Evolutionary conservation across 768 basidiomycete species (phyloP).

Genomic region (Pseudohyphozyma bogoriensis): DNA sequence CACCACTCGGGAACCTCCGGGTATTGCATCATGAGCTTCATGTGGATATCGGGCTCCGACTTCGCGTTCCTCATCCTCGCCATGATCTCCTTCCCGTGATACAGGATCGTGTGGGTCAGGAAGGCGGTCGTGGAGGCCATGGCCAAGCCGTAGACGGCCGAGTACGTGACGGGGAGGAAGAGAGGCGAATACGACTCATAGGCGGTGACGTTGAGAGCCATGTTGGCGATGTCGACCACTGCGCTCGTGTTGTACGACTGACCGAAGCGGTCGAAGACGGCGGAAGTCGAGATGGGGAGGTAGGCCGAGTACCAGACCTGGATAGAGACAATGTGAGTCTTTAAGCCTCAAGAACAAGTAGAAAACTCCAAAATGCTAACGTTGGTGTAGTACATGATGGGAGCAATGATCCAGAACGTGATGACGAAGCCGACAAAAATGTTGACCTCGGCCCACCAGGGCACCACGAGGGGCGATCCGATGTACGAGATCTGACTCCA

Average conservation of each 20-base stretch:
- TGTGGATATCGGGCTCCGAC: constrained; percentile 75
- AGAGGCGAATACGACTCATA: constrained; percentile 80
- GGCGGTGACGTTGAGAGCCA: constrained; percentile 61
- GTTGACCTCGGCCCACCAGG: constrained; percentile 97
- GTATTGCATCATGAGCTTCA: constrained; percentile 86
- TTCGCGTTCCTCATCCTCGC: constrained; percentile 61
- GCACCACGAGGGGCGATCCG: constrained; percentile 62
- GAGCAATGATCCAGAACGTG: constrained; percentile 86
- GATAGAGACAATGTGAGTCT: not conserved
- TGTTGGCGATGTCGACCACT: constrained; percentile 52
- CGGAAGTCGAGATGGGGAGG: constrained; percentile 73
- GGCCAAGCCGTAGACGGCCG: constrained; percentile 77
- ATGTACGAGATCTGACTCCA: constrained; percentile 72
- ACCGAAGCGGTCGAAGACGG: constrained; percentile 76
- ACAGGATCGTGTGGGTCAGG: constrained; percentile 77
- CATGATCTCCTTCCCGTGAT: constrained; percentile 67
- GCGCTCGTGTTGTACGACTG: constrained; percentile 59
- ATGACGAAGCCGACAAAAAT: constrained; percentile 74
- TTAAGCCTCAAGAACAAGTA: not conserved
- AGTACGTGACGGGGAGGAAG: constrained; percentile 79
- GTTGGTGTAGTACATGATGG: constrained; percentile 85
- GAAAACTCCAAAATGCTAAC: too few species aligned
- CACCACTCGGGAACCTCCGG: constrained; percentile 83
- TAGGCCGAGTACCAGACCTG: constrained; percentile 71
- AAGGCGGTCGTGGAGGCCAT: constrained; percentile 76